phyloP scores from a whole-genome alignment of 2,329 filamentous ascomycete species.

The Colletotrichum viniferum region DNA sequence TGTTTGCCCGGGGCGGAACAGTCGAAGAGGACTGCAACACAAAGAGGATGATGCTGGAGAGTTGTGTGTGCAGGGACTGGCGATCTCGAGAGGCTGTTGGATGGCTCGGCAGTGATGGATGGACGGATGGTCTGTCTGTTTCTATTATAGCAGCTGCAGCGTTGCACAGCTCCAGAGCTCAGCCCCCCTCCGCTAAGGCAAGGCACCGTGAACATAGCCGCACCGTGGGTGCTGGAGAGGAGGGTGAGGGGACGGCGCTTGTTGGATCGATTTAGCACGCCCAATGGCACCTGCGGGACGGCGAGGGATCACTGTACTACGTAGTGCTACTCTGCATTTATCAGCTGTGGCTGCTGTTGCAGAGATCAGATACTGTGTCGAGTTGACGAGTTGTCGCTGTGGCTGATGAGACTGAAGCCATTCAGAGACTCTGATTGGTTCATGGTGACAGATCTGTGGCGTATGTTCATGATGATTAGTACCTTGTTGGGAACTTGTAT shows the following conservation, averaged over 20 bases:
- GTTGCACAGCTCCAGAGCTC: constrained; percentile 1
- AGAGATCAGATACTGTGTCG: neutral
- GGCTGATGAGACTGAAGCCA: neutral
- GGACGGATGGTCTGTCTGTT: neutral
- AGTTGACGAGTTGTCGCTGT: neutral
- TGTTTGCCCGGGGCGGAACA: neutral
- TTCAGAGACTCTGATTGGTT: neutral
- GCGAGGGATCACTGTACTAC: neutral
- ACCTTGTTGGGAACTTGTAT: neutral
- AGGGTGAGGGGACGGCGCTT: neutral
- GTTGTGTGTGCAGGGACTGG: neutral
- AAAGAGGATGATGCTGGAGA: neutral
- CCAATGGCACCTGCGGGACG: neutral
- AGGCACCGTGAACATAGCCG: constrained; percentile 7
- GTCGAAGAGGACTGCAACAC: neutral
- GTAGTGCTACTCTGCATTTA: neutral
- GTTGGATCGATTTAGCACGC: neutral
- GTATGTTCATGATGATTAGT: neutral
- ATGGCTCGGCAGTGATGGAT: neutral
- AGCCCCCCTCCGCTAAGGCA: constrained; percentile 6
- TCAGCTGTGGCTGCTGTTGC: neutral
- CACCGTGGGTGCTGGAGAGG: neutral
- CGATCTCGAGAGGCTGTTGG: neutral
- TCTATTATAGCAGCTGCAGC: constrained; percentile 5
- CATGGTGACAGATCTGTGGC: neutral